A percentile compares a stretch with the other conserved stretches of the same genome.
phyloP scores from a whole-genome alignment of 257 asterid genomes.

The Solanum chilense region DNA sequence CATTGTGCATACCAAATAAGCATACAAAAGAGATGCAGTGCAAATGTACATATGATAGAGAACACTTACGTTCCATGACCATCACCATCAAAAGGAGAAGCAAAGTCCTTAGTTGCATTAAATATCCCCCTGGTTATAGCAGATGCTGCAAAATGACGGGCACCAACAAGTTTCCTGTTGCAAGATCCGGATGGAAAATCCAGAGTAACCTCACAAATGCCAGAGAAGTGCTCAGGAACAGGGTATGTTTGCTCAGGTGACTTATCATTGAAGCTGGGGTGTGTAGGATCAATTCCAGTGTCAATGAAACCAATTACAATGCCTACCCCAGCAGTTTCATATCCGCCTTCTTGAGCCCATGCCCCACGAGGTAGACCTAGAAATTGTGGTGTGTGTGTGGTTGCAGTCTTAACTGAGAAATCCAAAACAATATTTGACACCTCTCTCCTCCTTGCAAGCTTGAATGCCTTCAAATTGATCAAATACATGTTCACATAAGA shows the following conservation, averaged over 20 bases:
- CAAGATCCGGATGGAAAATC: slow-evolving; percentile 99
- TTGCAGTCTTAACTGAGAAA: slow-evolving; percentile 77
- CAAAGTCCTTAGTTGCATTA: slow-evolving; percentile 89
- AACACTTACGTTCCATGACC: slow-evolving; percentile 97
- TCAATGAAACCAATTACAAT: slow-evolving; percentile 86
- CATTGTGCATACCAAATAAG: not conserved
- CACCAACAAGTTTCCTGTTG: slow-evolving; percentile 92
- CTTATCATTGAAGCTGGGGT: slow-evolving; percentile 76
- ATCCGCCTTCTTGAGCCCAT: slow-evolving; percentile 95
- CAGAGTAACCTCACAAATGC: slow-evolving; percentile 89
- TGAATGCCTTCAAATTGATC: slow-evolving; percentile 49
- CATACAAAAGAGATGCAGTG: not conserved
- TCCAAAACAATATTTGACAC: slow-evolving; percentile 78
- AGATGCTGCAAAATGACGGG: slow-evolving; percentile 98
- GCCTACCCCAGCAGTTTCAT: slow-evolving; percentile 87
- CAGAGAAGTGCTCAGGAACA: slow-evolving; percentile 74
- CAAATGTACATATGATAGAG: not conserved
- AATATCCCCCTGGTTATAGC: slow-evolving; percentile 97
- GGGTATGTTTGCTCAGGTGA: slow-evolving; percentile 55
- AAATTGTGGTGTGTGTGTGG: slow-evolving; percentile 97
- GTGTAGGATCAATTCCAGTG: slow-evolving; percentile 93
- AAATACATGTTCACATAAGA: not conserved
- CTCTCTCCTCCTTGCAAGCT: slow-evolving; percentile 65
- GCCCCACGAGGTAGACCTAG: slow-evolving; percentile 96
- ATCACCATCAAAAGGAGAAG: slow-evolving; percentile 94